Conservation (phyloP, 106 monocot genomes). For the Ottelia alismoides region DNA sequence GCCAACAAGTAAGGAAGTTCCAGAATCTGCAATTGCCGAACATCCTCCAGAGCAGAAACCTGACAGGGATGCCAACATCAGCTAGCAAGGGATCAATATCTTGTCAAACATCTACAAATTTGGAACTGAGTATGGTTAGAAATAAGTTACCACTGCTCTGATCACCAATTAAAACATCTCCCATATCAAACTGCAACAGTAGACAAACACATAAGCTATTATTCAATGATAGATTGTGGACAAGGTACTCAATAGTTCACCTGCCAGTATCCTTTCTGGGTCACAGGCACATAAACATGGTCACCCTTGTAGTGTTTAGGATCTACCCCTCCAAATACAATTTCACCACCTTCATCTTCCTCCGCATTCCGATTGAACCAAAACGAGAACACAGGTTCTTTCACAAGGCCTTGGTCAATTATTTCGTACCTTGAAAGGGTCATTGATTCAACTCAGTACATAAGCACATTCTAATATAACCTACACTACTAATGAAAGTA, state of each 20-base stretch:
- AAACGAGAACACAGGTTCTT: constrained; percentile 88
- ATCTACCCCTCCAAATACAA: constrained; percentile 91
- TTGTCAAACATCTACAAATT: not conserved
- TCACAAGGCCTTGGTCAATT: constrained; percentile 69
- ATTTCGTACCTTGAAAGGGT: constrained; percentile 59
- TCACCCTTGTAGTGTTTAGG: constrained; percentile 74
- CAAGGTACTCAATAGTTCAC: constrained; percentile 11
- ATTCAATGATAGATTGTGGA: not conserved
- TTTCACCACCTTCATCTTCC: constrained; percentile 73
- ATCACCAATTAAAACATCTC: constrained; percentile 51
- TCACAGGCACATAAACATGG: constrained; percentile 88
- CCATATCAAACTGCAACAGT: constrained; percentile 80
- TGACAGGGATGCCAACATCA: constrained; percentile 4
- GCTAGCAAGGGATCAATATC: not conserved
- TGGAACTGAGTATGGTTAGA: not conserved
- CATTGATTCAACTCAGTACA: no score
- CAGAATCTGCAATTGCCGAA: constrained; percentile 71
- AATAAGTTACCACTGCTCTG: constrained; percentile 1
- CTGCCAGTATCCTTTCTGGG: constrained; percentile 97
- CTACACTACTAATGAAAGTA: no score
- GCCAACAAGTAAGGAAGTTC: constrained; percentile 71
- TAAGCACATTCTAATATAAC: no score
- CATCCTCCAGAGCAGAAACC: constrained; percentile 57
- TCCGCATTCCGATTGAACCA: constrained; percentile 85
- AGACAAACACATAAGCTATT: not conserved